Evolutionary conservation across 2,329 filamentous ascomycete species (phyloP).

Genomic region (Apiospora saccharicola): DNA sequence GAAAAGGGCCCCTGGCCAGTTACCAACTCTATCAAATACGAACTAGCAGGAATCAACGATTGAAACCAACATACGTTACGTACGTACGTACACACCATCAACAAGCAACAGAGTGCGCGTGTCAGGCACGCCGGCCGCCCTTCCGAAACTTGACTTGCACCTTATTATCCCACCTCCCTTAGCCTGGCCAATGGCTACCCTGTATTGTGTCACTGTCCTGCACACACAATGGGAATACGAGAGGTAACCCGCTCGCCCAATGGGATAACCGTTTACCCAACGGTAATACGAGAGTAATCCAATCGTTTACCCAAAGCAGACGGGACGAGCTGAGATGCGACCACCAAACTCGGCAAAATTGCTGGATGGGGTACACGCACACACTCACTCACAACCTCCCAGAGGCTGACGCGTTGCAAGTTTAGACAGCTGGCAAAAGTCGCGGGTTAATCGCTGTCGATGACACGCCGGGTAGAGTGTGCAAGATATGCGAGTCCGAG

Average conservation of each 20-base stretch:
- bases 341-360: background rate
- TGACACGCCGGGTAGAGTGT: conserved; percentile 13
- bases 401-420: conserved; percentile 21
- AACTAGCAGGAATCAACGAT: conserved; percentile 2
- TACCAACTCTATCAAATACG: background rate
- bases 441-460: conserved; percentile 19
- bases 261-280: background rate
- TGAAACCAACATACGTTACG: conserved; percentile 9
- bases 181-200: background rate
- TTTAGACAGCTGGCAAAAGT: conserved; percentile 13
- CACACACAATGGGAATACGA: conserved; percentile 16
- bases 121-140: conserved; percentile 11
- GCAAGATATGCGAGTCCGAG: conserved; percentile 1
- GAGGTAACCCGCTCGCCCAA: conserved; percentile 6
- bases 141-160: conserved; percentile 20
- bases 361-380: background rate
- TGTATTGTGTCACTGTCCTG: conserved; percentile 8
- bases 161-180: conserved; percentile 14
- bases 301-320: conserved; percentile 13
- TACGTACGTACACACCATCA: conserved; percentile 22
- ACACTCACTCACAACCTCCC: background rate
- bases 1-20: conserved; percentile 1
- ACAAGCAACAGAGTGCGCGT: background rate
- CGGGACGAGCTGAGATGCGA: background rate
- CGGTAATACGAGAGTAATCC: background rate